Evolutionary conservation across 148 eudicot species (phyloP), one percentile per base, ranked within the genome.

Genomic region (Arctostaphylos glauca): DNA sequence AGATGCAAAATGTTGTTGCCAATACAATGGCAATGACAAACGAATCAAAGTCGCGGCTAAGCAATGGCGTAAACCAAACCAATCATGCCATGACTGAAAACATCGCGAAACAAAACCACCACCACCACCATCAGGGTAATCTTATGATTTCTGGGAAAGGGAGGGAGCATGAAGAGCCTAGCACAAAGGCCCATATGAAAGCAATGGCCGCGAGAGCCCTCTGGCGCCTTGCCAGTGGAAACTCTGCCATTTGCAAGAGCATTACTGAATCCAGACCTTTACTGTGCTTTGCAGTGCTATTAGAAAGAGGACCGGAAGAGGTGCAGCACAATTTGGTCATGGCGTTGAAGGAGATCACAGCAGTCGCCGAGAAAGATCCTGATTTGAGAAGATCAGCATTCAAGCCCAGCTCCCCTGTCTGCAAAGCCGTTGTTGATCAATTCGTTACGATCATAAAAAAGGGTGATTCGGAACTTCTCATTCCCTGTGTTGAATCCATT

Each of bases 191-290:
- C 13, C 64, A 49, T 31, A 80, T 80, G 82, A 80, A 80, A 38
- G 82, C 82, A 48, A 80, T 80, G 82, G 82, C 74, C 10, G 82
- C 82, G 5, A 80, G 82, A 31, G 82, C 82, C 74, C 74, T 80
- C 19, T 64, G 74, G 82, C 59, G 38, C n/a, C 82, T 80, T 31
- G 82, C 82, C 23, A 8, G 25, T 12, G 82, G 74, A 18, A 80
- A 80, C 46, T 15, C 82, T 1, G 23, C 59, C 74, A 80, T 80
- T 49, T 80, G 82, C 82, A 71, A 67, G 72, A 80, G 46, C 82
- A 80, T 80, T 19, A 80, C 82, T 0, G 82, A 80, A 50, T 80
- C 82, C 3, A 64, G 82, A 66, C 74, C 82, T 49, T 23, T 80
- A 19, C 25, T 80, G 82, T 80, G 82, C 59, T 80, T 80, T 9